These are phyloP conservation scores for Schwanniomyces vanrijiae DNA, from an alignment of 805 yeast genomes.

Conservation along the genomic window DNA sequence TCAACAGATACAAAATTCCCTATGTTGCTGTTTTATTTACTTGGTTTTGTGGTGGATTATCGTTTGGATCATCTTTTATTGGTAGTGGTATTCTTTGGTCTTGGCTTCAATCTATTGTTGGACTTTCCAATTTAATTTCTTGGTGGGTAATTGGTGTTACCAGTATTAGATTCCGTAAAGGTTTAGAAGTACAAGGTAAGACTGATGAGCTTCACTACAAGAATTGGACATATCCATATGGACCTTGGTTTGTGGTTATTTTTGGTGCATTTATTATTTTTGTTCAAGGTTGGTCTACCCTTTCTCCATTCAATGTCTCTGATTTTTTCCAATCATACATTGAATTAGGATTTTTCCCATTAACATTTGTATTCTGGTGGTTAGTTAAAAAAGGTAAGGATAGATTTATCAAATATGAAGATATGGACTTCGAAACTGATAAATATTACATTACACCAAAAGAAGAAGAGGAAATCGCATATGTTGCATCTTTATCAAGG, in stretches of 20 bases:
- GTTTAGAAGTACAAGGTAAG: slow-evolving; percentile 43
- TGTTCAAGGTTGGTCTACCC: slow-evolving; percentile 55
- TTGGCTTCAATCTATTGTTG: slow-evolving; percentile 54
- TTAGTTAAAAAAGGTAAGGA: slow-evolving; percentile 41
- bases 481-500: slow-evolving; percentile 41
- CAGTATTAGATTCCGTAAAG: slow-evolving; percentile 50
- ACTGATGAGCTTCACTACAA: slow-evolving; percentile 39
- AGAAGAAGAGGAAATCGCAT: slow-evolving; percentile 41
- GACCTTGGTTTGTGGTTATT: slow-evolving; percentile 47
- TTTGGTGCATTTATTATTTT: slow-evolving; percentile 44
- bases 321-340: slow-evolving; percentile 46
- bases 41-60: slow-evolving; percentile 55
- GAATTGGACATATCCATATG: slow-evolving; percentile 55
- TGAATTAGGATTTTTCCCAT: slow-evolving; percentile 49
- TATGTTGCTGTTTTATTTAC: slow-evolving; percentile 51
- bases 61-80: slow-evolving; percentile 59
- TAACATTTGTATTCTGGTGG: slow-evolving; percentile 48
- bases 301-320: slow-evolving; percentile 44
- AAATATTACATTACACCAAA: slow-evolving; percentile 50
- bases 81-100: slow-evolving; percentile 55
- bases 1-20: slow-evolving; percentile 46
- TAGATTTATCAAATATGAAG: slow-evolving; percentile 39
- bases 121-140: slow-evolving; percentile 52
- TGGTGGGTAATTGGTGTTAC: slow-evolving; percentile 52
- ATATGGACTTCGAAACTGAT: slow-evolving; percentile 56